Evolutionary conservation across 2,329 filamentous ascomycete genomes (phyloP), one percentile per base, ranked within the genome.

Genomic region (Claviceps purpurea): DNA sequence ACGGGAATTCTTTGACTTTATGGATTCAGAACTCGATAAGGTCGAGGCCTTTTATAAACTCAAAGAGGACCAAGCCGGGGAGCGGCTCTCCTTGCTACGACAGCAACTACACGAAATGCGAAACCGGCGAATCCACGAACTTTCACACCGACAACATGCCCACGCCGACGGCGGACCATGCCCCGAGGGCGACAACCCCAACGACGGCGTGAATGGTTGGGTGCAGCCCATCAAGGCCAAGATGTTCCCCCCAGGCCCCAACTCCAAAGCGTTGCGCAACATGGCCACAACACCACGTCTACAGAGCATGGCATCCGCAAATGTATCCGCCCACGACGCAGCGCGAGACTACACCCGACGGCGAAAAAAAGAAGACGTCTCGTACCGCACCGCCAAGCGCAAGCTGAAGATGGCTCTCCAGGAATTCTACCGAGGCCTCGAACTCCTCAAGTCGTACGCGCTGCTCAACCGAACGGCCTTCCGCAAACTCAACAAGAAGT

Each of bases 401-500:
- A 95, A 96, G 69, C 75, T 98, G 52, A 97, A 97, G 68, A 72
- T 88, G 47, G 93, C 93, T 0, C 68, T 97, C 49, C 87, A 95
- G 61, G 93, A 97, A 65, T 95, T 89, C 65, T 97, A 98, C 65
- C 84, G 91, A 20, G 85, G 87, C 0, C 75, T 98, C 14, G 93
- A 98, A 64, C 73, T 97, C 46, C 76, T 98, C 54, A 97, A 96
- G 69, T 87, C 88, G 0, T 98, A 95, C 61, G 85, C 89, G 1
- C 71, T 95, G 22, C 74, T 96, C 14, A 98, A 98, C 65, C 80
- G 89, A 48, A 95, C 89, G 0, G 93, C 89, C 0, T 97, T 97
- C 63, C 84, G 90, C 37, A 98, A 98, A 67, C 89, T 98, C 64
- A 96, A 95, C 70, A 98, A 98, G 68, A 98, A 98, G 68, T 97